Evolutionary conservation across 2,329 filamentous ascomycete genomes (phyloP), one percentile per base, ranked within the genome.

Genomic region (Aaosphaeria arxii): DNA sequence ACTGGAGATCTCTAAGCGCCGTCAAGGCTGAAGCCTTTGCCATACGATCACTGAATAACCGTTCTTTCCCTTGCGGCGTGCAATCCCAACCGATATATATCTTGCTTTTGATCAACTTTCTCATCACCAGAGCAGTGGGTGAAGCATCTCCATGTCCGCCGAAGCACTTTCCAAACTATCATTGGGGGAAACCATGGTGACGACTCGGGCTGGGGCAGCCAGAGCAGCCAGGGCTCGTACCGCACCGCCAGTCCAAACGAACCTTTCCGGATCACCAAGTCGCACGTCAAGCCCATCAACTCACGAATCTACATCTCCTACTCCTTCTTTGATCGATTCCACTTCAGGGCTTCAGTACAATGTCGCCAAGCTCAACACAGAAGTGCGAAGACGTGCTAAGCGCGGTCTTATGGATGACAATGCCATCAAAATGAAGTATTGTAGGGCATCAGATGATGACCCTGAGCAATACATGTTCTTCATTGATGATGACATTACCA

Each of bases 121-220:
- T n/a, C 7, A 9, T 36, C 44, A 51, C 52, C 40, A 43, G 45
- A 48, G 48, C 40, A 47, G 44, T 51, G 48, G 46, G 43, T 46
- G 44, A 48, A 55, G 49, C 17, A 44, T 51, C 61, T 61, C 53
- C 60, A 68, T 70, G 67, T 67, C 66, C 52, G 63, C 56, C 42
- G 66, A 70, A 58, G 61, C 62, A 44, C 62, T 70, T 41, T 66
- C 63, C 36, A 65, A 63, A 51, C 63, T 70, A 51, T 64, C 65
- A 49, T 55, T 70, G n/a, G 58, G 57, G 51, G 64, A 67, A 52
- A 56, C 53, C 28, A 70, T 70, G 67, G 66, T 70, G 52, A 70
- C 62, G 43, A 69, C 67, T 61, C 62, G 66, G 53, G 61, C 66
- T 51, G 55, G 61, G 43, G 63, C 66, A 46, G 64, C 62, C 51